Percentiles rank a stretch among this genome's conserved stretches.
phyloP scores from a whole-genome alignment of 306 rosid species.

The Amphicarpaea edgeworthii region DNA sequence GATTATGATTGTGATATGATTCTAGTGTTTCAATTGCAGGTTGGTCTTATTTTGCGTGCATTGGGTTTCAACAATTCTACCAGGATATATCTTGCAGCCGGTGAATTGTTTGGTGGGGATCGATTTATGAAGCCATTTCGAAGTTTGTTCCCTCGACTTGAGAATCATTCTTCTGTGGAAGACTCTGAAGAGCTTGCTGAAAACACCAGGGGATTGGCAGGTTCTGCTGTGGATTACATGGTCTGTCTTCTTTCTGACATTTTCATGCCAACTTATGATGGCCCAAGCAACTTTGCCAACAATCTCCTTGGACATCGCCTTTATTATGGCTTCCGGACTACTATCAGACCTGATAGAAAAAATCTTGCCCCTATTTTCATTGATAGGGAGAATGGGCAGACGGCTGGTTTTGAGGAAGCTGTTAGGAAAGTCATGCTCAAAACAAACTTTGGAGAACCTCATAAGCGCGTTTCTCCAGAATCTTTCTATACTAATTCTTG shows the following conservation, averaged over 20 bases:
- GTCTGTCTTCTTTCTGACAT: constrained; percentile 98
- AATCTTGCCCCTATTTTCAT: constrained; percentile 94
- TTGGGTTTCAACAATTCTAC: constrained; percentile 59
- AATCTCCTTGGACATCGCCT: constrained; percentile 98
- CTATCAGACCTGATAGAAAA: constrained; percentile 92
- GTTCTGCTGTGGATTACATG: constrained; percentile 99
- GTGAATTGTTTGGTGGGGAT: constrained; percentile 93
- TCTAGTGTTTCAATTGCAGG: constrained; percentile 58
- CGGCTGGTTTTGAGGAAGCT: constrained; percentile 79
- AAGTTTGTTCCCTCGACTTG: constrained; percentile 77
- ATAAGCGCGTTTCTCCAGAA: constrained; percentile 83
- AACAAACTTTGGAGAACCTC: constrained; percentile 92
- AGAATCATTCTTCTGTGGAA: constrained; percentile 87
- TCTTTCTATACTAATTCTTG: constrained; percentile 98
- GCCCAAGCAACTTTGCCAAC: constrained; percentile 99
- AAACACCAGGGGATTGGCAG: constrained; percentile 83
- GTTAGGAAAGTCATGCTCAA: constrained; percentile 75
- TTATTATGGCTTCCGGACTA: constrained; percentile 93
- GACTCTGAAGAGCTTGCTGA: constrained; percentile 75
- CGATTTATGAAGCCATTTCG: constrained; percentile 89
- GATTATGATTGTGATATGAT: constrained; percentile 13
- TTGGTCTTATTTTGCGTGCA: constrained; percentile 81
- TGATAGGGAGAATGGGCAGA: constrained; percentile 70
- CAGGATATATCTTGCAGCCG: constrained; percentile 63
- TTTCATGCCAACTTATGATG: constrained; percentile 98